Conservation (phyloP, 306 rosid species). For the Quercus wislizeni region DNA sequence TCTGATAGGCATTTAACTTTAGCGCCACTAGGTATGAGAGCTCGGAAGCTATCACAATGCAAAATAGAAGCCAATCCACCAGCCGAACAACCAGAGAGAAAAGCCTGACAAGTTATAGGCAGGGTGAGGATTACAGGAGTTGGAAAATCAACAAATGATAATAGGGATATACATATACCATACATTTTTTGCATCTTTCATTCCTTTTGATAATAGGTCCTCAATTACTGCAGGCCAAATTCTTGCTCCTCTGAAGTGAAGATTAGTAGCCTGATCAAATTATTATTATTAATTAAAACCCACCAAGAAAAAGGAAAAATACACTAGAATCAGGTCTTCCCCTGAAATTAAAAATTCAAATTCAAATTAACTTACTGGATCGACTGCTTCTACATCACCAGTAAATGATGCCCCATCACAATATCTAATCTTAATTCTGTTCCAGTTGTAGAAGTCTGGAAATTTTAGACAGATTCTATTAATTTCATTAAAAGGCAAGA, state of each 20-base stretch:
- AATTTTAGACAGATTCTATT: slow-evolving; percentile 2
- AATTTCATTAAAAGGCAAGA: neutral
- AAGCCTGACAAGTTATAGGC: slow-evolving; percentile 51
- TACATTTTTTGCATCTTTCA: slow-evolving; percentile 76
- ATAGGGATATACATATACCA: slow-evolving; percentile 18
- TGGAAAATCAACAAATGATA: neutral
- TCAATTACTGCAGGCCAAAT: slow-evolving; percentile 64
- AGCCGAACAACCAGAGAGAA: slow-evolving; percentile 95
- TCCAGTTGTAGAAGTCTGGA: slow-evolving; percentile 89
- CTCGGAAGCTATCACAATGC: slow-evolving; percentile 78
- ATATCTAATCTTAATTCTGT: slow-evolving; percentile 80
- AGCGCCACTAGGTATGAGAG: slow-evolving; percentile 53
- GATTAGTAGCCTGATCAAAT: slow-evolving; percentile 61
- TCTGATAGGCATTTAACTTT: slow-evolving; percentile 88
- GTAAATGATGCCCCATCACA: slow-evolving; percentile 96
- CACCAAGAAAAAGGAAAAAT: neutral
- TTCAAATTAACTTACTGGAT: slow-evolving; percentile 60
- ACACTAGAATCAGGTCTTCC: neutral
- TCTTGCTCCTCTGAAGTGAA: slow-evolving; percentile 92
- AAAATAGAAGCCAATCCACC: slow-evolving; percentile 88
- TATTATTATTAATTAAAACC: neutral
- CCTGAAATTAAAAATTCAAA: slow-evolving; percentile 3
- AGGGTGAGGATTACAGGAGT: neutral
- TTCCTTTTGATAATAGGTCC: slow-evolving; percentile 80
- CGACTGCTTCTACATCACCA: slow-evolving; percentile 79